Base-by-base conservation (phyloP, 257 asterid genomes). In the Echium plantagineum region DNA sequence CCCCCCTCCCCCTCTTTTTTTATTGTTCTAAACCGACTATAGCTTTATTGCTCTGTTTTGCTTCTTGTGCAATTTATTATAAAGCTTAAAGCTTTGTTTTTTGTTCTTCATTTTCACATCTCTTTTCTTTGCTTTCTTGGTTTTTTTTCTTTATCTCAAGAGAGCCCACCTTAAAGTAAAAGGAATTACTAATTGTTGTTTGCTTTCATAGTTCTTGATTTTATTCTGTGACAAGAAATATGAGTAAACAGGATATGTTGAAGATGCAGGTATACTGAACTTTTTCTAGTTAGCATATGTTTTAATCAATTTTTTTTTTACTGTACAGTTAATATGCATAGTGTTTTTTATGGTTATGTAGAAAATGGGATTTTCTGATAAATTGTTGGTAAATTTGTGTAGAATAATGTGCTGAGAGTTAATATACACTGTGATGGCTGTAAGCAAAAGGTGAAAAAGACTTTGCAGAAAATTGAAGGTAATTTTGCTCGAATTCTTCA, bases 361-460 rank as follows among this genome's bases (percentile, higher is more conserved):
- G 2, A 42, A 42, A 1, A 42, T 42, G 49, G 3, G 17, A 12
- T 42, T 42, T 42, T 42, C 5, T 42, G 49, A 42, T 15, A 42
- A 9, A 9, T 42, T 42, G 17, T 42, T 42, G 15, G 15, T 42
- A 12, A 42, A 10, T 10, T 42, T 42, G 15, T 42, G 49, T 12
- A 42, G 49, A 42, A 42, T 35, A 28, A 21, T 13, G 63, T 38
- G n/a, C 63, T 59, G 17, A 59, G 63, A 35, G 63, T 59, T 59
- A 59, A 59, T 47, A 59, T 59, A 30, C 63, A 58, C 61, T 57
- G 61, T 57, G 52, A 59, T 59, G 63, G 52, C 13, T 59, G 63
- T 59, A 59, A 59, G 63, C 48, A 59, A n/a, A 59, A 59, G 63
- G 52, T 59, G 52, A 59, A 59, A 12, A 59, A 59, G 63, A 59